Evolutionary conservation across 2,329 filamentous ascomycete genomes (phyloP).

Genomic region (Hymenoscyphus scutula): DNA sequence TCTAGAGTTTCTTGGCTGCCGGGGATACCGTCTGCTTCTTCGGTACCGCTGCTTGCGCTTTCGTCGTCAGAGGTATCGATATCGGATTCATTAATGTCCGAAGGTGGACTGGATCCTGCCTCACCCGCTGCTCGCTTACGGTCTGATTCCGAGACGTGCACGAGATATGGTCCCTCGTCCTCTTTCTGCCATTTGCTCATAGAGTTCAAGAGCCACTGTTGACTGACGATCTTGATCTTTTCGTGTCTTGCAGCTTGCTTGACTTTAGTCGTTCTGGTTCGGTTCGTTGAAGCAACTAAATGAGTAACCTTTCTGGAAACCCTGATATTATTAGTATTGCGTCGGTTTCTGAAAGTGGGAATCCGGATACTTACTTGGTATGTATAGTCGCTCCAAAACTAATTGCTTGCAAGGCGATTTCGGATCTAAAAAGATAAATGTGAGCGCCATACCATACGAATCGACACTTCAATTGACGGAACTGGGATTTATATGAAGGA

Average conservation of each 20-base stretch:
- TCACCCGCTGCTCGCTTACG: constrained; percentile 38
- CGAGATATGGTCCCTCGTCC: constrained; percentile 62
- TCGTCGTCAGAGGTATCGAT: constrained; percentile 20
- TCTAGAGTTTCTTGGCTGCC: constrained; percentile 36
- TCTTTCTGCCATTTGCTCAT: constrained; percentile 80
- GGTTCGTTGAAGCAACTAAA: constrained; percentile 66
- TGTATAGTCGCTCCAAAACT: constrained; percentile 74
- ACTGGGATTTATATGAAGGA: background rate
- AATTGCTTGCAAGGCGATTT: constrained; percentile 82
- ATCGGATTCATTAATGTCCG: constrained; percentile 42
- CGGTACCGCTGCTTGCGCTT: constrained; percentile 24
- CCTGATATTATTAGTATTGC: constrained; percentile 32
- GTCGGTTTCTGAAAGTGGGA: background rate
- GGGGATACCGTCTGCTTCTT: constrained; percentile 28
- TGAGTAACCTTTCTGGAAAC: constrained; percentile 67
- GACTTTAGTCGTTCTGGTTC: constrained; percentile 85
- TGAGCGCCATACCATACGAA: constrained; percentile 9
- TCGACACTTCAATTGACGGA: background rate
- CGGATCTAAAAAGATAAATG: constrained; percentile 53
- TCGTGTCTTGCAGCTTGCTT: constrained; percentile 77
- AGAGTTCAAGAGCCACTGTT: constrained; percentile 84
- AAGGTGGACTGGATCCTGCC: constrained; percentile 47
- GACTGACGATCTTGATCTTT: constrained; percentile 85
- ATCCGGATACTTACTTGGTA: constrained; percentile 31
- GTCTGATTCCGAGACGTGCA: constrained; percentile 72